Evolutionary conservation across 495 filamentous ascomycete genomes (phyloP), one percentile per base, ranked within the genome.

Genomic region (Penicillium egyptiacum): DNA sequence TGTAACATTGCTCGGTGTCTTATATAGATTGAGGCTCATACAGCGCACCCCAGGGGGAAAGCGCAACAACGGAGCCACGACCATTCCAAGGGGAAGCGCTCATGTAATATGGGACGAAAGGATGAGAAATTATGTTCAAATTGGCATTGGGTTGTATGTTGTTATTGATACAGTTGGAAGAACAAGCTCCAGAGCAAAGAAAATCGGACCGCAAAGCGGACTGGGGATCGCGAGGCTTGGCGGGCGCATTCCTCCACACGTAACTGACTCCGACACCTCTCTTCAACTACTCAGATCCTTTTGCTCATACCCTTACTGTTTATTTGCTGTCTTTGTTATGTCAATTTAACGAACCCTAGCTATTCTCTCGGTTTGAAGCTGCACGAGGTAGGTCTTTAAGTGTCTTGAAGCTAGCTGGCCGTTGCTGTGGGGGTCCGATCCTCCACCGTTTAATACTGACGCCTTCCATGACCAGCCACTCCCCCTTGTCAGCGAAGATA

Each of bases 1-100:
- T 10, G 55, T 28, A 20, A 55, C 35, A 53, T 45, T 57, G 53
- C 44, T 25, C 14, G 25, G 50, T 2, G 49, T 58, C 54, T 26
- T 69, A 63, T 61, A 67, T 28, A 60, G 47, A 42, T 35, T 53
- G 11, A 55, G 60, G 41, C 56, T 47, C 50, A 69, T 60, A 57
- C 55, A 60, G 51, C 69, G 68, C 64, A 63, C 57, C 44, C 65
- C 70, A 53, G 58, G 52, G 48, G 69, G 68, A 60, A 65, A 58
- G 63, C 71, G 74, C 53, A 71, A 63, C 53, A 75, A 64, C n/a
- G 63, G 68, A 66, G 70, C 63, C 54, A 67, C 64, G 39, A 65
- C 71, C 73, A 77, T 75, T 51, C 39, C 61, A 23, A 52, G 43
- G 56, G 56, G 49, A 48, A 57, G 39, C 57, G 52, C 43, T 26